Percentiles rank a stretch among this genome's conserved stretches.
Conservation (phyloP, 2,329 filamentous ascomycete species). For the Cladophialophora yegresii region DNA sequence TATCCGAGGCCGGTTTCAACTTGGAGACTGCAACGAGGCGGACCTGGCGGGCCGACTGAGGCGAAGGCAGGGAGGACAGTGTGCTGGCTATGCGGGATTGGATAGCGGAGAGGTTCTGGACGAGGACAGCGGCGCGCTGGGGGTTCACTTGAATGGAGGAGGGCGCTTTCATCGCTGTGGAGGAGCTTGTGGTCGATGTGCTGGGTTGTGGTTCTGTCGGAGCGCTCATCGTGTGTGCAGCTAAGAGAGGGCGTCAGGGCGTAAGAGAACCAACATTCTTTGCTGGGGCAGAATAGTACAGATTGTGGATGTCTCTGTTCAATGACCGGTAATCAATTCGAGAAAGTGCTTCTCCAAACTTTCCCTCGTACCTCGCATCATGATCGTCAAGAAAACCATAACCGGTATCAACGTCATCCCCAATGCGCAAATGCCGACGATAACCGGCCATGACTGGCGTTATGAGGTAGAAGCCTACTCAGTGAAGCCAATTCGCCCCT, state of each 20-base stretch:
- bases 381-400: too few relatives aligned
- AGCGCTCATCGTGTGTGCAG: constrained; percentile 1
- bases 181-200: neutral
- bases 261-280: neutral
- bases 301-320: neutral
- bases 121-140: constrained; percentile 62
- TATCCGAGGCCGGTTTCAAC: constrained; percentile 88
- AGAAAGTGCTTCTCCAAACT: neutral
- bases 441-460: neutral
- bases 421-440: neutral
- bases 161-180: constrained; percentile 23
- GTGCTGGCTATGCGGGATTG: constrained; percentile 40
- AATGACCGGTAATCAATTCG: neutral
- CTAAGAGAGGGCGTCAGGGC: neutral
- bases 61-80: constrained; percentile 84
- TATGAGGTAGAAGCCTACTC: too few relatives aligned
- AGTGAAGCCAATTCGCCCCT: neutral
- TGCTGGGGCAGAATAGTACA: neutral
- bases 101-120: constrained; percentile 64
- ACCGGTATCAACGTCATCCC: neutral
- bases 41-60: constrained; percentile 80
- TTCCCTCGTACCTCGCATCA: neutral
- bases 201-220: neutral
- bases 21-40: constrained; percentile 95
- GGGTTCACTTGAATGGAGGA: constrained; percentile 46